Base-by-base conservation (phyloP, 164 flowering plant genomes). In the Tinospora cordifolia region DNA sequence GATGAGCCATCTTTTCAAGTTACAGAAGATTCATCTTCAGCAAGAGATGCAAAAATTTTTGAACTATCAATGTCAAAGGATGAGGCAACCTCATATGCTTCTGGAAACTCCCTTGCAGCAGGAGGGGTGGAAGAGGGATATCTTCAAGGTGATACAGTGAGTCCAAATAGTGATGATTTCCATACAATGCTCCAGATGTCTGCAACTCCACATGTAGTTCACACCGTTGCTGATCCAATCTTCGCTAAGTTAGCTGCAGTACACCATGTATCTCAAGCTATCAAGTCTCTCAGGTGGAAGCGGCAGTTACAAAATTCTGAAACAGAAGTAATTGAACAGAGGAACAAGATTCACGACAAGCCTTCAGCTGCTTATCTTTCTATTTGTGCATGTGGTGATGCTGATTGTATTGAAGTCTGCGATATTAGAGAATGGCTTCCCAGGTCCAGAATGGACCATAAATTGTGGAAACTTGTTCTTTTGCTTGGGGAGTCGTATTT, bases 221-320 rank as follows among this genome's bases (percentile, higher is more conserved):
- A 86, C 73, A 78, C 86, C 65, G 83, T 84, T 63, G 72, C 85
- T 75, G 93, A 90, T 83, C 95, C 96, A 47, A 81, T 91, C 69
- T 86, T 92, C 67, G 83, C 97, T 22, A 94, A 86, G 75, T 80
- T 94, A 65, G 89, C 95, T 81, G 99, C 96, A n/a, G 79, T 94
- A 69, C 99, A 94, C 77, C 99, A 94, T 80, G 90, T 92, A 73
- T 92, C 96, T 73, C 97, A 89, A 80, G 99, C 99, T 67, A 94
- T 94, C 41, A 92, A 94, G 79, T 89, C 97, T 65, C 88, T 94
- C 25, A 83, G 99, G 75, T 90, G 92, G 93, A 90, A 76, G 78
- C 89, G 95, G 22, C 90, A 90, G 77, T 79, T 88, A 36, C 91
- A 88, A 68, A 77, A 75, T 66, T 65, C 81, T 70, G 88, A 86